Evolutionary conservation across 2,329 filamentous ascomycete genomes (phyloP), one percentile per base, ranked within the genome.

Genomic region (Trichophyton schoenleinii): DNA sequence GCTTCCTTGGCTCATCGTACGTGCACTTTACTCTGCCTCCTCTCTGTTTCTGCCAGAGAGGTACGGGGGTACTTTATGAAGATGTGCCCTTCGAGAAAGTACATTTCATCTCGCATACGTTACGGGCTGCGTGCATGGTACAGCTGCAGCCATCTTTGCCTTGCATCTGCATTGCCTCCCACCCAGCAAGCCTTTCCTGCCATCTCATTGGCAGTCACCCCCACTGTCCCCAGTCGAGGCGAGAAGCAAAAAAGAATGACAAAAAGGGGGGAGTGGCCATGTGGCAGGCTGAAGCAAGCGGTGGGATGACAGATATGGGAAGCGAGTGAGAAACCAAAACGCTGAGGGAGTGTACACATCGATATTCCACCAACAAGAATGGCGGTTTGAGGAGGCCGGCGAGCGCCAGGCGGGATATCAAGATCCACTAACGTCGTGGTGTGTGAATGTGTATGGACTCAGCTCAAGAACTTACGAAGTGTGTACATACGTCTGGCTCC

Each of bases 161-260:
- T 53, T 25, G 49, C 49, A 53, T 53, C 49, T 53, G 49, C 49
- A 53, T 53, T 53, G 49, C 25, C 49, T 53, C 49, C 49, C 49
- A 22, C 49, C 49, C 28, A 53, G 25, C 49, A 22, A 53, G 49
- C 49, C 49, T 53, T 6, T 34, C 49, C 49, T 53, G 49, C 28
- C 15, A 11, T 13, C 52, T 28, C 28, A 55, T 55, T 55, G 52
- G 52, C 52, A 8, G 22, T 25, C 9, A 55, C 52, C 52, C 52
- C 52, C 52, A 55, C 52, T 36, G 31, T 8, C 52, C 52, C 52
- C 52, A 13, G 52, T 55, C 52, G 52, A 55, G 52, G 52, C 52
- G 28, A 55, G 52, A 55, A 18, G 52, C 52, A 28, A 31, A 34
- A 53, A 55, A 36, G 13, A 55, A 20, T 18, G 28, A 36, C 25